Conservation (phyloP, 1,284 basidiomycete species). For the Sanguinoderma infundibulare region DNA sequence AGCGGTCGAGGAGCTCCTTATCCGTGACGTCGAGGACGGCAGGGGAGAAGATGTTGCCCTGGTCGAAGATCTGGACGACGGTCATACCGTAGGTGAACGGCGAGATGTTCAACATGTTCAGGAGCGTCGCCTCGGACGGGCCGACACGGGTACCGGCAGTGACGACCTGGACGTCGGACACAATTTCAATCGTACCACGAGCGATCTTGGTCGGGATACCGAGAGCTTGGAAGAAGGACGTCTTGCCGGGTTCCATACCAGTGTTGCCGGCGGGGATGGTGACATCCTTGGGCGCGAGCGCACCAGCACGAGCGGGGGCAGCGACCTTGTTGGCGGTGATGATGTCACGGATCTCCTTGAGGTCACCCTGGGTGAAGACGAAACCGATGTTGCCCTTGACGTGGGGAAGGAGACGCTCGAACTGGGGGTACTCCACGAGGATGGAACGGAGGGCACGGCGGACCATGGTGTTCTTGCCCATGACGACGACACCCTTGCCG, state of each 20-base stretch:
- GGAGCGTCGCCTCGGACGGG: constrained; percentile 93
- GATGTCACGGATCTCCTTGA: constrained; percentile 93
- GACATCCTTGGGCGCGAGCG: constrained; percentile 92
- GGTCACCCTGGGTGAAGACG: constrained; percentile 94
- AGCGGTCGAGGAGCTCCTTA: constrained; percentile 87
- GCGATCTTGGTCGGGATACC: constrained; percentile 99
- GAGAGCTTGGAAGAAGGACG: constrained; percentile 99
- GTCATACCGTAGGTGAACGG: constrained; percentile 99
- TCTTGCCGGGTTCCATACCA: constrained; percentile 99
- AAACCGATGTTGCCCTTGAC: constrained; percentile 99
- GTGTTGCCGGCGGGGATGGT: constrained; percentile 95
- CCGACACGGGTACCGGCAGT: constrained; percentile 92
- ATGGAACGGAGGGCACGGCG: constrained; percentile 95
- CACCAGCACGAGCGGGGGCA: constrained; percentile 98
- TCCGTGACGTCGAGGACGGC: constrained; percentile 96
- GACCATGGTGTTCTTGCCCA: constrained; percentile 99
- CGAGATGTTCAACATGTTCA: constrained; percentile 99
- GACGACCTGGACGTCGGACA: constrained; percentile 96
- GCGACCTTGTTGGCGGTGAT: constrained; percentile 98
- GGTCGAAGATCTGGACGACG: constrained; percentile 92
- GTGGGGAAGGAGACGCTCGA: constrained; percentile 95
- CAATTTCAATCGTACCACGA: constrained; percentile 99
- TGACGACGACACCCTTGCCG: constrained; percentile 95
- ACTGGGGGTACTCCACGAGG: constrained; percentile 89
- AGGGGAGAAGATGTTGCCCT: constrained; percentile 89